phyloP scores from a whole-genome alignment of 108 stramenopile species.

The Fragilaria crotonensis region DNA sequence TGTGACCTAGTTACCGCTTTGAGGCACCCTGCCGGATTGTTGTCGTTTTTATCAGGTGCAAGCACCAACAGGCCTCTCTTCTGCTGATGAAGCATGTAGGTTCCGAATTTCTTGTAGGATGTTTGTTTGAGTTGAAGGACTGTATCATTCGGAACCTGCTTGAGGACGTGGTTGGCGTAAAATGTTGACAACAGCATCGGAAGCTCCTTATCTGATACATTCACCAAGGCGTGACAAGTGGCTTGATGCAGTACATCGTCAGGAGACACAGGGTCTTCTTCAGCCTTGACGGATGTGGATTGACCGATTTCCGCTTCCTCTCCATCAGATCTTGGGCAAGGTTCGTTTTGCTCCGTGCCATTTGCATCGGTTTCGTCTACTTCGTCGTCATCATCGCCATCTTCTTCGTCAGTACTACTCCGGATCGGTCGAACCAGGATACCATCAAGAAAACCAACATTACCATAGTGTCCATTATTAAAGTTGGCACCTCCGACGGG shows the following conservation, averaged over 20 bases:
- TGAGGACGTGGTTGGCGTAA: conserved; percentile 59
- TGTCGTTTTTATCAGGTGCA: conserved; percentile 38
- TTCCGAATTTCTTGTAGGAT: conserved; percentile 68
- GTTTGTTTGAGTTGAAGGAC: conserved; percentile 63
- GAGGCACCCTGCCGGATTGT: conserved; percentile 55
- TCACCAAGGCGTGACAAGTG: conserved; percentile 38
- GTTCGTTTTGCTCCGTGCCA: too few relatives aligned
- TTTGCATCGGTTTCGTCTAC: conserved; percentile 9
- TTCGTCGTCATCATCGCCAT: conserved; percentile 10
- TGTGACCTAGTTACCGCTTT: conserved; percentile 35
- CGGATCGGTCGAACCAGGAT: conserved; percentile 32
- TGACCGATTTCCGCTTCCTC: not conserved
- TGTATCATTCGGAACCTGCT: conserved; percentile 25
- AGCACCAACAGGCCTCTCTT: conserved; percentile 41
- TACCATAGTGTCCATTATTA: conserved; percentile 74
- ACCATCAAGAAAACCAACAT: conserved; percentile 66
- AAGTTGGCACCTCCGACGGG: conserved; percentile 38
- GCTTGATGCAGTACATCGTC: conserved; percentile 39
- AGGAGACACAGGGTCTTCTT: not conserved
- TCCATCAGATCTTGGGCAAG: conserved; percentile 6
- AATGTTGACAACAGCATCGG: conserved; percentile 65
- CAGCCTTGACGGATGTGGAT: too few relatives aligned
- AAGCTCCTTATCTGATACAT: conserved; percentile 37
- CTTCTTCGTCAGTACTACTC: conserved; percentile 7
- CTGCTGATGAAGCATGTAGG: conserved; percentile 54